Base-by-base conservation (phyloP, 129 eudicot genomes). In the Artemisia tridentata region DNA sequence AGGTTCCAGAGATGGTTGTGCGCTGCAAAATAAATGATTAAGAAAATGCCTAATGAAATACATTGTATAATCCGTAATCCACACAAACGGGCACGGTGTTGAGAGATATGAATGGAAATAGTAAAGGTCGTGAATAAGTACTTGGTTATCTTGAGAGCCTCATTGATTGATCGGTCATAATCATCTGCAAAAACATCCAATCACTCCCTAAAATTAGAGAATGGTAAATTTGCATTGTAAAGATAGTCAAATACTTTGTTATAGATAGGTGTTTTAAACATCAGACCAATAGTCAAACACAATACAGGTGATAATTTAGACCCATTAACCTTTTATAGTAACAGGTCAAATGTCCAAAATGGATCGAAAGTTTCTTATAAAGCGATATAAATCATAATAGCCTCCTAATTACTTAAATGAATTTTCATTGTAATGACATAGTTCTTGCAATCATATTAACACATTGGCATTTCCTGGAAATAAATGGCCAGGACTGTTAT, bases 71-170 rank as follows among this genome's bases (percentile, higher is more conserved):
- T 12, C 17, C 4, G 11, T 53, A 64, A 62, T 31, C 17, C 54
- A 63, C 20, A 34, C 7, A 50, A 41, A 19, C 65, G 9, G 8
- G 47, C 27, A 38, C 1, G 5, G 53, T 49, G 53, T 53, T 13
- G 50, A 38, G 52, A 71, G 20, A 63, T 19, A 63, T 18, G 67
- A 68, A 65, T 11, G 20, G 9, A 66, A 46, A 56, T 14, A 57
- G 59, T n/a, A 53, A 17, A 56, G 67, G 69, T 69, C 9, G 65
- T 67, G 56, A 38, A 34, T 64, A 12, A 84, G 29, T 87, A 89
- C 97, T 83, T 92, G 84, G 96, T 92, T 69, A 78, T 72, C 79
- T 87, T 87, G 85, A 93, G 83, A 68, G 98, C 98, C 80, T 93
- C 98, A 61, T 84, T 89, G 78, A 93, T 93, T 29, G 98, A 89